Conservation (phyloP, 2,329 filamentous ascomycete species). For the Penicillium sp. region DNA sequence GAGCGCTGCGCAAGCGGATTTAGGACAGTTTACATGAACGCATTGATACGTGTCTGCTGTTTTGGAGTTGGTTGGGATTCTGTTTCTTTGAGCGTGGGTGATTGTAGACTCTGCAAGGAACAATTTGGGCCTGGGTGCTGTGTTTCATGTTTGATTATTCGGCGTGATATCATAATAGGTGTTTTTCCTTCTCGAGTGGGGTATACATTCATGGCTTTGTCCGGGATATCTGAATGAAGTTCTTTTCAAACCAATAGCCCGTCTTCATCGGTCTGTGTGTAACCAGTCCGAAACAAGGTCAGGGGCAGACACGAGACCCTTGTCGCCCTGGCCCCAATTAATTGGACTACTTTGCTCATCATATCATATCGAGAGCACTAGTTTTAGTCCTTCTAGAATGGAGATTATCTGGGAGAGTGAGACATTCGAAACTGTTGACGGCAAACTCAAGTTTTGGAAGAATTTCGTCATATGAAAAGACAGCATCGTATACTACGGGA, state of each 20-base stretch:
- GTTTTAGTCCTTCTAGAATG: background rate
- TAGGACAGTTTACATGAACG: conserved; percentile 16
- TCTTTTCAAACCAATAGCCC: background rate
- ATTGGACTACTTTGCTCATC: background rate
- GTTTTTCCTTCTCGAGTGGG: background rate
- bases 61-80: conserved; percentile 2
- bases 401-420: background rate
- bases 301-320: background rate
- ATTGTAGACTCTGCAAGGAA: conserved; percentile 4
- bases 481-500: too few species aligned
- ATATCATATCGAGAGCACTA: background rate
- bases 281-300: background rate
- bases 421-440: too few species aligned
- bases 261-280: background rate
- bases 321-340: background rate
- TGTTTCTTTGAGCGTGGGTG: conserved; percentile 7
- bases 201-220: background rate
- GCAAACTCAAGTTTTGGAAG: background rate
- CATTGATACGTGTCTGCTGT: background rate
- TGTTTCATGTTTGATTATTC: background rate
- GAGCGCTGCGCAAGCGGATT: conserved; percentile 43
- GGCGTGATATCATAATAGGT: conserved; percentile 1
- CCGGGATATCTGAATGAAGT: background rate
- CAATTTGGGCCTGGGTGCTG: conserved; percentile 1
- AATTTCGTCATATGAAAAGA: too few species aligned